phyloP scores from a whole-genome alignment of 1,284 basidiomycete genomes.

The Ganoderma lingzhi region DNA sequence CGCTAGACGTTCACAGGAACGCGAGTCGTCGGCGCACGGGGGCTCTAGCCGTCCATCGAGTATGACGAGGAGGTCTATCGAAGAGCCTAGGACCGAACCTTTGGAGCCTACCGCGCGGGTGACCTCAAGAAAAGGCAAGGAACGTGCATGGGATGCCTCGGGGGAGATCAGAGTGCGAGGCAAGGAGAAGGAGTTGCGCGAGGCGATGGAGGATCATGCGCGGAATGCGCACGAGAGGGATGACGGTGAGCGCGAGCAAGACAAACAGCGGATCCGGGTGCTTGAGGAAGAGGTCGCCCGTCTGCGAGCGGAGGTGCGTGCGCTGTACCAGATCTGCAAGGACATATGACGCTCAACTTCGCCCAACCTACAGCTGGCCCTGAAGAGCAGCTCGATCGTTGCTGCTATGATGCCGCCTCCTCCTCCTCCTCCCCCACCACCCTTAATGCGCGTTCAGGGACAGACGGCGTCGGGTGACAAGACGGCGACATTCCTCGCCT shows the following conservation, averaged over 20 bases:
- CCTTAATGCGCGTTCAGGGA: slow-evolving; percentile 43
- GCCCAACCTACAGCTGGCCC: slow-evolving; percentile 16
- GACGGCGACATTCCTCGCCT: slow-evolving; percentile 56
- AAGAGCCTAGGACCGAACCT: slow-evolving; percentile 10
- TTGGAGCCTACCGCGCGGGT: slow-evolving; percentile 5
- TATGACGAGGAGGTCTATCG: slow-evolving; percentile 15
- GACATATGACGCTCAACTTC: background rate
- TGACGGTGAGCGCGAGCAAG: slow-evolving; percentile 52
- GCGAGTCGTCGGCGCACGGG: slow-evolving; percentile 11
- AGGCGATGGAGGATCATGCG: slow-evolving; percentile 58
- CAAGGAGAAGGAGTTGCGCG: slow-evolving; percentile 66
- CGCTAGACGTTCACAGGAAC: slow-evolving; percentile 3
- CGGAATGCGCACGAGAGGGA: slow-evolving; percentile 51
- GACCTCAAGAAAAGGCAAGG: slow-evolving; percentile 57
- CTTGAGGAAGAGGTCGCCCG: slow-evolving; percentile 73
- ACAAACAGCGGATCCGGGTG: slow-evolving; percentile 68
- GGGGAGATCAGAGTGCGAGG: slow-evolving; percentile 57
- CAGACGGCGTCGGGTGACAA: slow-evolving; percentile 43
- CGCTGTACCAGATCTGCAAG: background rate
- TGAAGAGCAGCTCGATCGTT: slow-evolving; percentile 21
- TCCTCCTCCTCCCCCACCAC: slow-evolving; percentile 35
- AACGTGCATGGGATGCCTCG: slow-evolving; percentile 53
- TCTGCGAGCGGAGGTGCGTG: slow-evolving; percentile 68
- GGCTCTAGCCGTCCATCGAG: slow-evolving; percentile 4
- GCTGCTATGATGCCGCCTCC: slow-evolving; percentile 30